Evolutionary conservation across 345 rosid species (phyloP).

Genomic region (Eucalyptus tenuipes): DNA sequence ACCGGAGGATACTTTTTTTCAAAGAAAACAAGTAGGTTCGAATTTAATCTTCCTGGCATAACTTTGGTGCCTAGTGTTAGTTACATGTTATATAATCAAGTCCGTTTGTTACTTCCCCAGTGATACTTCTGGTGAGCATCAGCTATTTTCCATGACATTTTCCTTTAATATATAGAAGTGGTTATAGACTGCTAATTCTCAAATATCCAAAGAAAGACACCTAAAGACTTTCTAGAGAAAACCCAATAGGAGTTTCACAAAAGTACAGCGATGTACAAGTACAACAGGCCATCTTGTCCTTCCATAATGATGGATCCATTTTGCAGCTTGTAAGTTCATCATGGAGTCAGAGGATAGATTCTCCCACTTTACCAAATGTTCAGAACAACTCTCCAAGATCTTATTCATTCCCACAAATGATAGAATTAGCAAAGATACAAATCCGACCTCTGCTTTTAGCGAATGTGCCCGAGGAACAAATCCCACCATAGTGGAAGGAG

Average conservation of each 20-base stretch:
- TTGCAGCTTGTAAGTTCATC: not conserved
- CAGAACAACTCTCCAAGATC: not conserved
- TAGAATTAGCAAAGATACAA: not conserved
- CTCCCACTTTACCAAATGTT: not conserved
- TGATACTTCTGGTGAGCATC: not conserved
- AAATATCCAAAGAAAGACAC: not conserved
- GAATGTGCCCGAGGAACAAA: slow-evolving; percentile 12
- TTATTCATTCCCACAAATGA: not conserved
- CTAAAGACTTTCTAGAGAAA: not conserved
- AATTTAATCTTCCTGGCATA: not conserved
- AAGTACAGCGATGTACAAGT: not conserved
- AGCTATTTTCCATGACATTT: not conserved
- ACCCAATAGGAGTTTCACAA: not conserved
- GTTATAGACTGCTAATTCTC: not conserved
- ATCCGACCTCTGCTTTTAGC: slow-evolving; percentile 5
- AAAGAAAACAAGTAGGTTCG: not conserved
- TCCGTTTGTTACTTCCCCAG: not conserved
- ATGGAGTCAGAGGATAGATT: not conserved
- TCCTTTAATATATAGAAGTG: not conserved
- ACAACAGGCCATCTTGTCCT: not conserved
- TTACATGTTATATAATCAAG: not conserved
- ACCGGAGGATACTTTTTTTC: not conserved
- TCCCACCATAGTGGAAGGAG: slow-evolving; percentile 16
- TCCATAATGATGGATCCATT: not conserved
- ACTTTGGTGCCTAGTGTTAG: not conserved